These are phyloP conservation scores for Alternaria longipes DNA, from an alignment of 2,329 filamentous ascomycete species.

Conservation along the genomic window DNA sequence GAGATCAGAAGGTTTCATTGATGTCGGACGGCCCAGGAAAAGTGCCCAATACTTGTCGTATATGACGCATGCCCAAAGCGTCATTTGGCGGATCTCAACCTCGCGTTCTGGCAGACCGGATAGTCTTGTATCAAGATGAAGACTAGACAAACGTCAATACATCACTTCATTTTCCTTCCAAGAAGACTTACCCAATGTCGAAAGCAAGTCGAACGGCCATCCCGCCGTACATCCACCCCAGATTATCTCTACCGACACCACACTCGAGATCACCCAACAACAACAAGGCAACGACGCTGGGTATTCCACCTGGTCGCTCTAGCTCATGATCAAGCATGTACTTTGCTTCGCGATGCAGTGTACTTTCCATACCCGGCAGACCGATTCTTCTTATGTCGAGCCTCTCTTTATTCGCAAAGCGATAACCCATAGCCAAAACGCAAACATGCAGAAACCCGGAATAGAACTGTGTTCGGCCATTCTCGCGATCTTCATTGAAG, in stretches of 20 bases:
- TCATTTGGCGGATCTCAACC: conserved; percentile 61
- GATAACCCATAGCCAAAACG: conserved; percentile 63
- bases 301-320: conserved; percentile 62
- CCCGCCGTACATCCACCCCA: conserved; percentile 65
- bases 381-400: conserved; percentile 61
- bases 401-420: conserved; percentile 60
- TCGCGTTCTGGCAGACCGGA: conserved; percentile 59
- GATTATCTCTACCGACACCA: conserved; percentile 63
- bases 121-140: conserved; percentile 58
- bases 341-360: conserved; percentile 63
- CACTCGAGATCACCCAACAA: conserved; percentile 64
- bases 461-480: conserved; percentile 60
- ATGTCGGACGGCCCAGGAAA: conserved; percentile 63
- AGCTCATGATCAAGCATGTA: conserved; percentile 64
- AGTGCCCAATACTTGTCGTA: conserved; percentile 65
- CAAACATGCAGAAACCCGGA: conserved; percentile 63
- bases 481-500: conserved; percentile 60
- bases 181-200: conserved; percentile 36
- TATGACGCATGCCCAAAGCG: conserved; percentile 62
- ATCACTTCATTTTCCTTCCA: not conserved
- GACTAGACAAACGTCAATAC: conserved; percentile 44
- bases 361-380: conserved; percentile 60
- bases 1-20: conserved; percentile 64
- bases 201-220: conserved; percentile 44
- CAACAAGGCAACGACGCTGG: conserved; percentile 62